A percentile compares a stretch with the other conserved stretches of the same genome.
phyloP scores from a whole-genome alignment of 2,329 filamentous ascomycete species.

The Cordyceps javanica region DNA sequence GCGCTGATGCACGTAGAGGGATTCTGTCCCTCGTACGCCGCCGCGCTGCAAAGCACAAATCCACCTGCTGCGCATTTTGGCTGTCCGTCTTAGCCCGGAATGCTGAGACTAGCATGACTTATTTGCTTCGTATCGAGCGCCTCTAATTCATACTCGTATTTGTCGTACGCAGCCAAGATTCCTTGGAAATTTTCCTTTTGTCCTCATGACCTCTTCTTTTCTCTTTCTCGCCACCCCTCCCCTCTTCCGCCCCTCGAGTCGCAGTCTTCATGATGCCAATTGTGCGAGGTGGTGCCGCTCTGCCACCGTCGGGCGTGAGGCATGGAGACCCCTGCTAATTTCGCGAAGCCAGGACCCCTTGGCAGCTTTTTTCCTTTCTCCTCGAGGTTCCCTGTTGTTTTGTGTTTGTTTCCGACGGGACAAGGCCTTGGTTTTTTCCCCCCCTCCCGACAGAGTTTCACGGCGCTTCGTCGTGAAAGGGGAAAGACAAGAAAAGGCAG shows the following conservation, averaged over 20 bases:
- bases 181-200: neutral
- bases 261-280: neutral
- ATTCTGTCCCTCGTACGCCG: neutral
- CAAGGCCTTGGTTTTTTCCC: too few relatives aligned
- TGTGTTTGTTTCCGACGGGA: too few relatives aligned
- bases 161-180: neutral
- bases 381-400: neutral
- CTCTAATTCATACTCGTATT: neutral
- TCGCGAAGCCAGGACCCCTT: neutral
- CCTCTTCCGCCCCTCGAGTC: neutral
- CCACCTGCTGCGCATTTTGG: neutral
- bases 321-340: neutral
- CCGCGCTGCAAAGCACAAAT: neutral
- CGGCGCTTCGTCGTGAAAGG: too few relatives aligned
- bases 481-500: too few relatives aligned
- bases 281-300: neutral
- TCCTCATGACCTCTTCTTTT: neutral
- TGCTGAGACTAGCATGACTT: neutral
- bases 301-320: neutral
- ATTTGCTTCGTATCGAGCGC: neutral
- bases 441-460: too few relatives aligned
- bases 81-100: neutral
- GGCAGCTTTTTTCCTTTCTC: neutral
- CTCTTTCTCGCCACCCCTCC: neutral
- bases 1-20: neutral